phyloP scores from a whole-genome alignment of 192 early-diverging fungal genomes.

The Globomyces pollinis-pini region DNA sequence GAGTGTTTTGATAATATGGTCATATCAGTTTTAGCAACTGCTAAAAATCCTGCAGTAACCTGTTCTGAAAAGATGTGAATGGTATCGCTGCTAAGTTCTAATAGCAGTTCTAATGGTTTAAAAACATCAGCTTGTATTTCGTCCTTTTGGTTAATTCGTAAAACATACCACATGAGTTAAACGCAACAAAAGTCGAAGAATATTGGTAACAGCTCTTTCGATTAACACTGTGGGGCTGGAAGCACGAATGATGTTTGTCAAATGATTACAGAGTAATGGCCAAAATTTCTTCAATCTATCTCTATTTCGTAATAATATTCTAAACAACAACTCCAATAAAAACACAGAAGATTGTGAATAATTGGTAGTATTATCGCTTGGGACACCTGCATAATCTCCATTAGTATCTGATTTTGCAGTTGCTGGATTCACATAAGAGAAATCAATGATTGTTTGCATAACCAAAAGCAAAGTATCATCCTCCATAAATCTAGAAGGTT shows the following conservation, averaged over 20 bases:
- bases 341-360: slow-evolving; percentile 57
- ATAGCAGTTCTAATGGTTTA: slow-evolving; percentile 39
- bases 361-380: neutral
- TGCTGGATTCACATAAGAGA: slow-evolving; percentile 21
- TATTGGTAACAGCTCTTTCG: slow-evolving; percentile 67
- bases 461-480: slow-evolving; percentile 52
- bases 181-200: slow-evolving; percentile 63
- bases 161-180: no score
- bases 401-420: neutral
- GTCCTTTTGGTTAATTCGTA: no score
- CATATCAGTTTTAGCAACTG: slow-evolving; percentile 53
- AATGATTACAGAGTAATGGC: slow-evolving; percentile 61
- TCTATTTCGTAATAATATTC: slow-evolving; percentile 66
- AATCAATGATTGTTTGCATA: slow-evolving; percentile 46
- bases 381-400: neutral
- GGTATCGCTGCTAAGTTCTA: slow-evolving; percentile 47
- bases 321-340: slow-evolving; percentile 68
- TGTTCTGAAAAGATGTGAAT: slow-evolving; percentile 64
- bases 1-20: slow-evolving; percentile 19
- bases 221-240: slow-evolving; percentile 57
- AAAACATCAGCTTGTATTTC: slow-evolving; percentile 29
- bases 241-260: slow-evolving; percentile 63
- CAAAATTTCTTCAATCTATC: slow-evolving; percentile 56
- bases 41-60: slow-evolving; percentile 67
- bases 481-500: slow-evolving; percentile 60